Percentiles rank a stretch among this genome's conserved stretches.
These are phyloP conservation scores for Solanum hybrid DNA, from an alignment of 305 asterid species.

Conservation along the genomic window DNA sequence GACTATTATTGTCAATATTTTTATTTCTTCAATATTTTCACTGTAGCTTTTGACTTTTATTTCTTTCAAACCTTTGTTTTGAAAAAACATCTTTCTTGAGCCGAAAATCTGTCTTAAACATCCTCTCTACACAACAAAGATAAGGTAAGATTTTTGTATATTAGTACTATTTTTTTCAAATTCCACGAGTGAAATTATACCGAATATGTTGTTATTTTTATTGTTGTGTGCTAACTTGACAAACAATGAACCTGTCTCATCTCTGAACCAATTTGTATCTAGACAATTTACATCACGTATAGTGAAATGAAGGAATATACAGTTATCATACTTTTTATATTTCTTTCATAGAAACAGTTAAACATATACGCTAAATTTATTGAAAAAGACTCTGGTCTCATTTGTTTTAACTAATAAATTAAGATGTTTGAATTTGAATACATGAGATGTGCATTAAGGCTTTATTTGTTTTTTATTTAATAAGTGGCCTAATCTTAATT, in stretches of 20 bases:
- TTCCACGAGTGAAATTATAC: background rate
- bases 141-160: background rate
- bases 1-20: background rate
- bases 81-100: background rate
- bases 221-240: background rate
- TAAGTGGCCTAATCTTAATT: background rate
- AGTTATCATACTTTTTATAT: background rate
- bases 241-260: background rate
- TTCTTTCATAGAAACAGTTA: background rate
- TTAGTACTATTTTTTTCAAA: background rate
- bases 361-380: background rate
- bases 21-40: background rate
- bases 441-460: background rate
- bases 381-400: background rate
- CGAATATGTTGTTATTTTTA: background rate
- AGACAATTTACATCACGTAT: background rate
- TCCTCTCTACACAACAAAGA: background rate
- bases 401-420: background rate
- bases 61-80: background rate
- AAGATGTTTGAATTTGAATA: background rate
- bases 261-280: background rate
- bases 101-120: background rate
- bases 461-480: no score
- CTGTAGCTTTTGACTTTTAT: background rate
- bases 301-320: background rate